Evolutionary conservation across 108 stramenopile species (phyloP), one percentile per base, ranked within the genome.

Genomic region (Skeletonema menzelii): DNA sequence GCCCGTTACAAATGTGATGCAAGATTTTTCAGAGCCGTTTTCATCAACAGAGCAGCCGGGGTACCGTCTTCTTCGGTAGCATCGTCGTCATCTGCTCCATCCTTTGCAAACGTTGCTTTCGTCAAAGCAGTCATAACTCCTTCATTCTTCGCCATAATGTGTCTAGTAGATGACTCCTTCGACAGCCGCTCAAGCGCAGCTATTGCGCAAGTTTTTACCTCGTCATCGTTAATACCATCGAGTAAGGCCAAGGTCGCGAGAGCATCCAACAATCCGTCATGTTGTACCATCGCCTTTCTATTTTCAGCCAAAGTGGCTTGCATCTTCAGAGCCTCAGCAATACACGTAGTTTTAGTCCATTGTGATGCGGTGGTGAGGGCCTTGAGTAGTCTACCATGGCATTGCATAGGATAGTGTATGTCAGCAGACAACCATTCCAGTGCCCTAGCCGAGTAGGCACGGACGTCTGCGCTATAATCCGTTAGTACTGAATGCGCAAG

Each of bases 101-200:
- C 63, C 14, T 62, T 75, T 10, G 65, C 62, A 71, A 82, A 82
- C 38, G 80, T 67, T 31, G 80, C 80, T 30, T 70, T 67, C 1
- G 80, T 82, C 31, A 82, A 49, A 30, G 80, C 80, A 3, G 80
- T 82, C 71, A 82, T 82, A 2, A 82, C 70, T 14, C 75, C 75
- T 57, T 82, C 80, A 55, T 77, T 65, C 35, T 59, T 65, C 8
- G 34, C 76, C 80, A 82, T 76, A 0, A 75, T 56, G 13, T 71
- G 65, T 6, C 80, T 59, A 12, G 67, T 69, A 24, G 67, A 69
- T 55, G 30, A 61, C 49, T 82, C 80, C 40, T 71, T 82, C 1
- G 70, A 66, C 27, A 82, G 56, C 12, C 73, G 38, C 40, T 75
- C 80, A 44, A 82, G 59, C 20, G 76, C 55, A 46, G 73, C 56